phyloP scores from a whole-genome alignment of 2,329 filamentous ascomycete genomes.

The Botryotinia convoluta region DNA sequence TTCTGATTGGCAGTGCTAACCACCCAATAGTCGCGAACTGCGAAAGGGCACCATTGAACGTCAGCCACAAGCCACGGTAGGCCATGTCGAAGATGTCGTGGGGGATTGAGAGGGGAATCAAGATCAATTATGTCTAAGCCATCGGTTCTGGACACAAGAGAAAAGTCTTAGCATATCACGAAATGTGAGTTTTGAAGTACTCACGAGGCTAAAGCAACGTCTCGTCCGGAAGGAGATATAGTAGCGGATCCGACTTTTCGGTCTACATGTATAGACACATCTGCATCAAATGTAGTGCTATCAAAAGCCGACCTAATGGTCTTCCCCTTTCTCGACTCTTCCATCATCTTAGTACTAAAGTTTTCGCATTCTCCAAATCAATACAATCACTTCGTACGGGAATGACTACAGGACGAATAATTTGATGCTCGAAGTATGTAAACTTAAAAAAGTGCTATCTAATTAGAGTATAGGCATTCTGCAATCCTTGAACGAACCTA shows the following conservation, averaged over 20 bases:
- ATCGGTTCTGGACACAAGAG: conserved; percentile 52
- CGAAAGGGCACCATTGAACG: conserved; percentile 95
- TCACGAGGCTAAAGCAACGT: conserved; percentile 81
- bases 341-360: conserved; percentile 30
- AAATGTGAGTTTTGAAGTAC: background rate
- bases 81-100: conserved; percentile 79
- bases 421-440: background rate
- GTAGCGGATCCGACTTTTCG: conserved; percentile 76
- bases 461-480: background rate
- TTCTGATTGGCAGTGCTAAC: conserved; percentile 93
- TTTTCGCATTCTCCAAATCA: conserved; percentile 24
- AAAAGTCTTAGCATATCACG: background rate
- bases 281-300: conserved; percentile 82
- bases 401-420: background rate
- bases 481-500: background rate
- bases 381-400: background rate
- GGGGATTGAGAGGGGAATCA: conserved; percentile 83
- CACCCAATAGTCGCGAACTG: conserved; percentile 86
- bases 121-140: conserved; percentile 90
- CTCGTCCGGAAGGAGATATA: conserved; percentile 86
- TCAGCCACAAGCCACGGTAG: conserved; percentile 94
- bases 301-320: conserved; percentile 69
- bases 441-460: conserved; percentile 7
- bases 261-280: conserved; percentile 80
- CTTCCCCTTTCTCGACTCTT: conserved; percentile 52